Evolutionary conservation across 305 asterid species (phyloP).

Genomic region (Stenogyne calaminthoides): DNA sequence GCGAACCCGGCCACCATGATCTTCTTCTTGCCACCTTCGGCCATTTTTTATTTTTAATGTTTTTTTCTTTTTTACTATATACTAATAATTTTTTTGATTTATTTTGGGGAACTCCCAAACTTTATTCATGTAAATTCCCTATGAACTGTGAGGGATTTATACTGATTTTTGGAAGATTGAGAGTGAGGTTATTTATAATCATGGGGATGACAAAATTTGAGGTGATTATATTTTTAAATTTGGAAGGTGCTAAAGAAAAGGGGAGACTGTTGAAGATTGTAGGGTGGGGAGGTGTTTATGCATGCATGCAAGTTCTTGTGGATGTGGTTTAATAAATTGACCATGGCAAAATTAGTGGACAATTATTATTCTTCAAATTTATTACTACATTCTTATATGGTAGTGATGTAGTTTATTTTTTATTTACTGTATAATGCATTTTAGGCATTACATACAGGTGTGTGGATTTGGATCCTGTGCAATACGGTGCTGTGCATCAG

Average conservation of each 20-base stretch:
- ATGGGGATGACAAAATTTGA: slow-evolving; percentile 9
- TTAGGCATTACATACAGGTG: too few relatives aligned
- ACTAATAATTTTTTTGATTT: not conserved
- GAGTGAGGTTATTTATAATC: slow-evolving; percentile 16
- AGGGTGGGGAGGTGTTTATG: slow-evolving; percentile 26
- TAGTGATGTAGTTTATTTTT: too few relatives aligned
- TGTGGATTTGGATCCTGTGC: too few relatives aligned
- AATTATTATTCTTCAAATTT: too few relatives aligned
- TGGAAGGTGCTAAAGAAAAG: not conserved
- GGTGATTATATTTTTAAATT: not conserved
- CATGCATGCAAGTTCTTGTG: slow-evolving; percentile 29
- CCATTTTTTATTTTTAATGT: slow-evolving; percentile 27
- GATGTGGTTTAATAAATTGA: not conserved
- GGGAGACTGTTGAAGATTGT: slow-evolving; percentile 24
- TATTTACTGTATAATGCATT: too few relatives aligned
- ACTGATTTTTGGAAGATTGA: not conserved
- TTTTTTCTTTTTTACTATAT: not conserved
- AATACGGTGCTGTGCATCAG: too few relatives aligned
- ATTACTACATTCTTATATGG: too few relatives aligned
- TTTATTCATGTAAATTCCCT: slow-evolving; percentile 29
- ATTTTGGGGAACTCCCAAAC: slow-evolving; percentile 24
- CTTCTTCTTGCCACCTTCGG: slow-evolving; percentile 46
- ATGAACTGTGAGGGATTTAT: slow-evolving; percentile 34
- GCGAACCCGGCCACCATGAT: slow-evolving; percentile 50
- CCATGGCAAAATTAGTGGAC: not conserved